A percentile compares a stretch with the other conserved stretches of the same genome.
Conservation (phyloP, 169 alveolate species). For the Babesia divergens region DNA sequence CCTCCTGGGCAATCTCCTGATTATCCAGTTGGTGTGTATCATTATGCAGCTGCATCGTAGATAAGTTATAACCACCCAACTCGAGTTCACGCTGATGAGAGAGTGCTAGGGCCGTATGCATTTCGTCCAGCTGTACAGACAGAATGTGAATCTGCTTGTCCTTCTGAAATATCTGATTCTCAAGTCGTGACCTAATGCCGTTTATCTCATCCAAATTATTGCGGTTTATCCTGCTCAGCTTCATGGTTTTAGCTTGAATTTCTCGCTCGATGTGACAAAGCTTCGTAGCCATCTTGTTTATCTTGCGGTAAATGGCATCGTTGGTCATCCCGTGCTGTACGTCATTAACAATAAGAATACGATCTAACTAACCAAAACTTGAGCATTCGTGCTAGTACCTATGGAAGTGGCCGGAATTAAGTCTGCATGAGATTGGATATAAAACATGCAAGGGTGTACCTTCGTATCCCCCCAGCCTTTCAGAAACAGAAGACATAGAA, state of each 20-base stretch:
- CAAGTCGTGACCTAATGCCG: conserved; percentile 37
- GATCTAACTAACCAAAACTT: too few relatives aligned
- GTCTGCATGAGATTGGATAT: too few relatives aligned
- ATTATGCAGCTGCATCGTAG: too few relatives aligned
- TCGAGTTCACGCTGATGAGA: conserved; percentile 64
- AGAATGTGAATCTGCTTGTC: conserved; percentile 52
- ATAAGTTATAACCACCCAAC: conserved; percentile 3
- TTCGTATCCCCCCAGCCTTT: too few relatives aligned
- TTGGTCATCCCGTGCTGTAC: conserved; percentile 13
- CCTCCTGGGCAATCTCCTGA: too few relatives aligned
- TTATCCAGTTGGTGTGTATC: too few relatives aligned
- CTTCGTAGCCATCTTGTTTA: conserved; percentile 55
- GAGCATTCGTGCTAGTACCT: too few relatives aligned
- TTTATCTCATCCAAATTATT: conserved; percentile 46
- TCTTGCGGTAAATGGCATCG: conserved; percentile 33
- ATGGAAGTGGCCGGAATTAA: too few relatives aligned
- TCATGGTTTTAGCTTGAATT: conserved; percentile 38
- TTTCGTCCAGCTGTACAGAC: conserved; percentile 54
- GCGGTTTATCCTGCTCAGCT: conserved; percentile 52
- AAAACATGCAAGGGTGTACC: too few relatives aligned
- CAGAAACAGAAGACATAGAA: not conserved
- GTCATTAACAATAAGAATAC: too few relatives aligned
- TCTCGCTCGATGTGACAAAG: conserved; percentile 51
- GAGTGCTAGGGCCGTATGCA: conserved; percentile 65
- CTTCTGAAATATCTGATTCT: conserved; percentile 45